These are phyloP conservation scores for Aspergillus uvarum DNA, from an alignment of 2,329 filamentous ascomycete species.

Conservation along the genomic window DNA sequence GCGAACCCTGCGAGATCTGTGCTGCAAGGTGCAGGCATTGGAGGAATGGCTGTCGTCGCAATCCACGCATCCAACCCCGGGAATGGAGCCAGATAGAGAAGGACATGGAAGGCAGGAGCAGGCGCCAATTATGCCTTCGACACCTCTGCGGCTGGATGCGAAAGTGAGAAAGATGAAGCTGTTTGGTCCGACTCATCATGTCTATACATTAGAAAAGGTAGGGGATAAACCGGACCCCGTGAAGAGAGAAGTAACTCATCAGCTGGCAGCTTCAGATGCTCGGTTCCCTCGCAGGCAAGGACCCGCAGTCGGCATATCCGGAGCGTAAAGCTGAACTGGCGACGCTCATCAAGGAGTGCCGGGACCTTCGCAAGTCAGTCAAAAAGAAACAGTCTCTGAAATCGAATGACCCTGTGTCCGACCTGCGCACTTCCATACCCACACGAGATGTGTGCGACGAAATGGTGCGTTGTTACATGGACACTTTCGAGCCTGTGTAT, in stretches of 20 bases:
- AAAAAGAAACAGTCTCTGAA: slow-evolving; percentile 19
- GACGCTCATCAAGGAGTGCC: slow-evolving; percentile 17
- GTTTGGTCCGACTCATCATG: slow-evolving; percentile 17
- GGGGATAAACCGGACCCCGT: not conserved
- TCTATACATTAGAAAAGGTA: slow-evolving; percentile 16
- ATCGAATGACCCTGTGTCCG: slow-evolving; percentile 22
- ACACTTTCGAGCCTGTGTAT: slow-evolving; percentile 33
- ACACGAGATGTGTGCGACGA: slow-evolving; percentile 21
- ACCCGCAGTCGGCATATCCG: slow-evolving; percentile 11
- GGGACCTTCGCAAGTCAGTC: slow-evolving; percentile 21
- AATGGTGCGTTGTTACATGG: slow-evolving; percentile 25
- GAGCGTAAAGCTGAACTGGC: slow-evolving; percentile 16
- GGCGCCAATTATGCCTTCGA: not conserved
- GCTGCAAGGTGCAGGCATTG: slow-evolving; percentile 2
- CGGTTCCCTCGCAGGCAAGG: slow-evolving; percentile 6
- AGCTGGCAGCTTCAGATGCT: slow-evolving; percentile 11
- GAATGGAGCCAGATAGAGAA: not conserved
- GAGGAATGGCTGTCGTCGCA: slow-evolving; percentile 10
- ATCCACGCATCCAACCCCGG: not conserved
- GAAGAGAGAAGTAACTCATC: not conserved
- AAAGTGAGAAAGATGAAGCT: slow-evolving; percentile 16
- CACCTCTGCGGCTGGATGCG: slow-evolving; percentile 10
- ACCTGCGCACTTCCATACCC: slow-evolving; percentile 22
- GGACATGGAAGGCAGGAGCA: not conserved
- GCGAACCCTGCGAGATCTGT: slow-evolving; percentile 8